A percentile compares a stretch with the other conserved stretches of the same genome.
phyloP scores from a whole-genome alignment of 345 rosid genomes.

The Pelargonium nanum region DNA sequence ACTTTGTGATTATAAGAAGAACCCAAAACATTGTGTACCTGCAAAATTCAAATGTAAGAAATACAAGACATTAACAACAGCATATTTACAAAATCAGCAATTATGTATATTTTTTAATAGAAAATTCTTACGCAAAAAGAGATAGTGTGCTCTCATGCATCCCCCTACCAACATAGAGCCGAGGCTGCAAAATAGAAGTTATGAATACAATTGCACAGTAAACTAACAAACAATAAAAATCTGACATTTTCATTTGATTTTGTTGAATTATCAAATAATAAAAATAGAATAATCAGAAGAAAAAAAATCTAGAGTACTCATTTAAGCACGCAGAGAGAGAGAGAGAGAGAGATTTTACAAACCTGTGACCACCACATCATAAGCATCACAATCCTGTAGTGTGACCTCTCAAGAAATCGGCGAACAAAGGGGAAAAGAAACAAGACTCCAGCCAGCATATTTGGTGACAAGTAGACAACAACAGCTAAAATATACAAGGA shows the following conservation, averaged over 20 bases:
- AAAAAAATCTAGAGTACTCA: background rate
- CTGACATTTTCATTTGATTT: background rate
- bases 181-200: conserved; percentile 50
- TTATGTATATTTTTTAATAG: background rate
- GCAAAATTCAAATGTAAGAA: conserved; percentile 7
- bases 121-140: conserved; percentile 67
- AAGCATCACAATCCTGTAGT: conserved; percentile 82
- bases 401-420: conserved; percentile 88
- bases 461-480: conserved; percentile 78
- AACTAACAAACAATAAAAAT: background rate
- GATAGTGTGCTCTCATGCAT: conserved; percentile 95
- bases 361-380: conserved; percentile 99
- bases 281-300: background rate
- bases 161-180: conserved; percentile 98
- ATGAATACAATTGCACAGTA: background rate
- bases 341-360: conserved; percentile 4
- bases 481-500: conserved; percentile 79
- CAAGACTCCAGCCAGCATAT: conserved; percentile 72
- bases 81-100: background rate
- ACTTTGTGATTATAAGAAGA: conserved; percentile 66
- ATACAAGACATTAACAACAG: background rate
- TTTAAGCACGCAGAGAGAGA: too few species aligned
- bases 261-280: background rate
- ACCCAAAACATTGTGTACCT: conserved; percentile 97
- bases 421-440: conserved; percentile 87